A percentile compares a stretch with the other conserved stretches of the same genome.
Conservation (phyloP, 768 basidiomycete genomes). For the Termitomyces sp. region DNA sequence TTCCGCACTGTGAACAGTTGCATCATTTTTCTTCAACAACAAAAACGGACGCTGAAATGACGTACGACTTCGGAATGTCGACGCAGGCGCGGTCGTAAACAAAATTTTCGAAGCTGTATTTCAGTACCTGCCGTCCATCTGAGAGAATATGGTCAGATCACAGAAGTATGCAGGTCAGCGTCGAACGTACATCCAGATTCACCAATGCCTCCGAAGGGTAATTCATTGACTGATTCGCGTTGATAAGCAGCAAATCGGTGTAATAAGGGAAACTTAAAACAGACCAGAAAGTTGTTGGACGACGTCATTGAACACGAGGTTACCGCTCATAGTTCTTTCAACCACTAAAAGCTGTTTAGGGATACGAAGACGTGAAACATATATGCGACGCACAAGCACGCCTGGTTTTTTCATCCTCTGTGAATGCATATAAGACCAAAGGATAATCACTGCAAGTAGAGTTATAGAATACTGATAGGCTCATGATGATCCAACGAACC, state of each 20-base stretch:
- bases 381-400: slow-evolving; percentile 25
- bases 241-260: neutral
- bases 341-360: slow-evolving; percentile 33
- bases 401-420: slow-evolving; percentile 36
- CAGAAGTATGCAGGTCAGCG: neutral
- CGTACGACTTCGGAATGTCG: slow-evolving; percentile 49
- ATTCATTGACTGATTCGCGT: slow-evolving; percentile 16
- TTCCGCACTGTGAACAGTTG: slow-evolving; percentile 31
- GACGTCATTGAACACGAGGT: slow-evolving; percentile 53
- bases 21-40: neutral
- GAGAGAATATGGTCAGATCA: neutral
- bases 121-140: slow-evolving; percentile 53
- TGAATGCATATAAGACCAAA: slow-evolving; percentile 62
- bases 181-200: slow-evolving; percentile 55
- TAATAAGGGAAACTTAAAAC: slow-evolving; percentile 9
- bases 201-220: slow-evolving; percentile 53
- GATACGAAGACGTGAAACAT: neutral
- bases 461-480: neutral
- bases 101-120: slow-evolving; percentile 52
- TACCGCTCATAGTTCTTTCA: slow-evolving; percentile 50
- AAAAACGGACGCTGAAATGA: slow-evolving; percentile 1
- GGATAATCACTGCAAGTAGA: slow-evolving; percentile 41
- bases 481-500: slow-evolving; percentile 27
- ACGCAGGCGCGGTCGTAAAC: slow-evolving; percentile 41
- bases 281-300: slow-evolving; percentile 47